These are phyloP conservation scores for Bryopsis sp. DNA, from an alignment of 139 green algal genomes.

Conservation along the genomic window DNA sequence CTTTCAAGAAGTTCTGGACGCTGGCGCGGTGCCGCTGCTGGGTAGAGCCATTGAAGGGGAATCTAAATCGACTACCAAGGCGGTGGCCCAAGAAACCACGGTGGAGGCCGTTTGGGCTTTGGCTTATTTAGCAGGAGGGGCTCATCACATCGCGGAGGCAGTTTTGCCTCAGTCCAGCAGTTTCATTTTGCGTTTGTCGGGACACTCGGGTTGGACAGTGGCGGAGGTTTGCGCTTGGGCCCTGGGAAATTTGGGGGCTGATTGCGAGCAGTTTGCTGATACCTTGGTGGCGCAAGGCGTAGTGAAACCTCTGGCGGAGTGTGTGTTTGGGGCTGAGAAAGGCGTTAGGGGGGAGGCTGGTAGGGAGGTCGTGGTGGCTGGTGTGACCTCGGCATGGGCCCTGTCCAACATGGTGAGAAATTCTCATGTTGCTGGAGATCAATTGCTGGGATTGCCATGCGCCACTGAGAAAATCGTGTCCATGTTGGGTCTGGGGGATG, in stretches of 20 bases:
- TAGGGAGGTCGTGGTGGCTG: conserved; percentile 19
- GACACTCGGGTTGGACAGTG: neutral
- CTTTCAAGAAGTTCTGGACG: neutral
- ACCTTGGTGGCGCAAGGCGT: neutral
- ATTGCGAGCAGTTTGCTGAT: neutral
- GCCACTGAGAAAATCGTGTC: conserved; percentile 11
- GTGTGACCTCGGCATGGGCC: conserved; percentile 37
- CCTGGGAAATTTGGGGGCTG: neutral
- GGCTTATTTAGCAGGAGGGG: neutral
- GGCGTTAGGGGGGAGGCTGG: neutral
- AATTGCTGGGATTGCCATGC: neutral
- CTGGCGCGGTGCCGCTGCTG: conserved; percentile 17
- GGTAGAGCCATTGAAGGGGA: conserved; percentile 8
- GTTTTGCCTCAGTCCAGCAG: neutral
- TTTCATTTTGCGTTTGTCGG: neutral
- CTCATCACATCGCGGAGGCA: neutral
- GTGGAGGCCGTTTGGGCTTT: conserved; percentile 19
- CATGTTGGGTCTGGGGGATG: conserved; percentile 21
- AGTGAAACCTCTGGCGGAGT: neutral
- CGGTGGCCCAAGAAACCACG: neutral
- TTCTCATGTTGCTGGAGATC: conserved; percentile 20
- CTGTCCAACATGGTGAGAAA: conserved; percentile 29
- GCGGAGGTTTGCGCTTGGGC: conserved; percentile 12
- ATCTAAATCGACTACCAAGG: neutral
- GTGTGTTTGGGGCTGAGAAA: neutral